Conservation (phyloP, 1,139 yeast species). For the Sugiyamaella paludigena region DNA sequence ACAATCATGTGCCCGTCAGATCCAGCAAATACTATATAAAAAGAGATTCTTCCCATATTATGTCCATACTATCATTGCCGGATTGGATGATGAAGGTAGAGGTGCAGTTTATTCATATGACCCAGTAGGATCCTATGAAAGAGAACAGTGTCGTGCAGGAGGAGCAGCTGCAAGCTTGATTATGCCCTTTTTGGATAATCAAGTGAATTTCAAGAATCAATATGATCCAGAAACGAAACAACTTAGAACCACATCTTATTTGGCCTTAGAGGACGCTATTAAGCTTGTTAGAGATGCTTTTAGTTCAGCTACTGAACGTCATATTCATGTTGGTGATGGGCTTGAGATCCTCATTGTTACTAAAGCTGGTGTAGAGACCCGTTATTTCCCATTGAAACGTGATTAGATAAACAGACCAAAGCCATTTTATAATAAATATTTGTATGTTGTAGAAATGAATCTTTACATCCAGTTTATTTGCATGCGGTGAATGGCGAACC, state of each 20-base stretch:
- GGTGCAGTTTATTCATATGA: constrained; percentile 96
- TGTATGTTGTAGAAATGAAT: not conserved
- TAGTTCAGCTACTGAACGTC: constrained; percentile 95
- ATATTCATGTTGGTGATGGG: constrained; percentile 96
- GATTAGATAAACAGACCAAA: too few relatives aligned
- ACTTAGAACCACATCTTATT: constrained; percentile 59
- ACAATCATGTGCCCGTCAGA: constrained; percentile 80
- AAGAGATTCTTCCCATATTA: constrained; percentile 96
- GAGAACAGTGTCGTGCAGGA: constrained; percentile 96
- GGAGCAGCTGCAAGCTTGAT: constrained; percentile 96
- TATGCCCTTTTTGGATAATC: constrained; percentile 97
- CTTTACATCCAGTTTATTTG: too few relatives aligned
- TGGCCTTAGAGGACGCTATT: constrained; percentile 80
- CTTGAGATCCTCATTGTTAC: constrained; percentile 87
- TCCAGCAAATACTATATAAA: constrained; percentile 86
- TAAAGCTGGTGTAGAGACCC: constrained; percentile 85
- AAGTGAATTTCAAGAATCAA: constrained; percentile 93
- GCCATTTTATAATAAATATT: not conserved
- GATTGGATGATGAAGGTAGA: constrained; percentile 88
- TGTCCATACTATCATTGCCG: constrained; percentile 92
- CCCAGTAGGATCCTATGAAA: constrained; percentile 96
- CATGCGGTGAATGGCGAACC: too few relatives aligned
- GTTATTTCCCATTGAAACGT: constrained; percentile 80
- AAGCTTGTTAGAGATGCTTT: constrained; percentile 90
- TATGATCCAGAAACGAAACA: constrained; percentile 67